Evolutionary conservation across 2,329 filamentous ascomycete genomes (phyloP).

Genomic region (Phialophora macrospora): DNA sequence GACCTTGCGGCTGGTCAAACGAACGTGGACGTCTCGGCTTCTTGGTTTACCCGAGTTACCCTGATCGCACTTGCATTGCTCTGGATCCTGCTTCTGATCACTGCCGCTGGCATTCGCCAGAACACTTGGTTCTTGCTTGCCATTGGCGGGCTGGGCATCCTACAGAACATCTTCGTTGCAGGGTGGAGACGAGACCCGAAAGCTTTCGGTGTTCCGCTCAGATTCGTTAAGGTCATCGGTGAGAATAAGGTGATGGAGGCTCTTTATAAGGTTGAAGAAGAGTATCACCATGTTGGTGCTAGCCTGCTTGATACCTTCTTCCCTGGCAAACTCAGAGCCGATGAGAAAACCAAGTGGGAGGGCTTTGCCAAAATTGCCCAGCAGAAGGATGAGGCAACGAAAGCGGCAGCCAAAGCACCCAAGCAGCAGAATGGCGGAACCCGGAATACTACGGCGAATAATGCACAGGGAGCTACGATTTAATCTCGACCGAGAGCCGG

Average conservation of each 20-base stretch:
- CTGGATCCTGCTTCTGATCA: conserved; percentile 49
- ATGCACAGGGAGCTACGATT: neutral
- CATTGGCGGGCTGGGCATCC: conserved; percentile 47
- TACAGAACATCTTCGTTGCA: conserved; percentile 47
- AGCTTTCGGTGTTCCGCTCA: conserved; percentile 44
- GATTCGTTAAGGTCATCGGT: conserved; percentile 40
- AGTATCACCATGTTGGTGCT: conserved; percentile 42
- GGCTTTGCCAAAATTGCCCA: neutral
- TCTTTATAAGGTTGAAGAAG: conserved; percentile 42
- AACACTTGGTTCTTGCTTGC: conserved; percentile 47
- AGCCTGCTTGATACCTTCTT: conserved; percentile 45
- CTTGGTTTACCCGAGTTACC: conserved; percentile 31
- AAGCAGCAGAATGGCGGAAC: neutral
- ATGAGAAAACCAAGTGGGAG: conserved; percentile 28
- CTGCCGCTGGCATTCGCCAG: conserved; percentile 43
- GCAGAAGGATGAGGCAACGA: neutral
- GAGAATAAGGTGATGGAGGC: conserved; percentile 45
- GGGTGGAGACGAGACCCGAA: conserved; percentile 41
- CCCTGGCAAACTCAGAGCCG: conserved; percentile 32
- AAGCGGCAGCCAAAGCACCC: neutral
- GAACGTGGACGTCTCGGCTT: conserved; percentile 26
- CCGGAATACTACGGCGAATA: neutral
- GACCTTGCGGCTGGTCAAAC: conserved; percentile 42
- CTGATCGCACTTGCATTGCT: conserved; percentile 40
- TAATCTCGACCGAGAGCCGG: neutral